Evolutionary conservation across 169 alveolate genomes (phyloP), one percentile per base, ranked within the genome.

Genomic region (Blepharisma undulans): DNA sequence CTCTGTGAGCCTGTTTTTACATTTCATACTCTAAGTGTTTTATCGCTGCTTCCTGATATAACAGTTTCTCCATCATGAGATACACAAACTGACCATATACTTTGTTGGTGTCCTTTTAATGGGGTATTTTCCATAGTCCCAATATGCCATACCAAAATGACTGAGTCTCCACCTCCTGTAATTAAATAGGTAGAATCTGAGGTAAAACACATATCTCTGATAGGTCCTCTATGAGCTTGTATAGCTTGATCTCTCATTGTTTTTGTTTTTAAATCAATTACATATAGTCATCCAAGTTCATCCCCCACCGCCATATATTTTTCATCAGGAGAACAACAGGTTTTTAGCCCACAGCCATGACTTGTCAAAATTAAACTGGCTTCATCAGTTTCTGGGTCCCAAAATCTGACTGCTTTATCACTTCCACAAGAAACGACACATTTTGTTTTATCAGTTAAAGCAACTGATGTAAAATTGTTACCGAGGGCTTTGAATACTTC

Each of bases 401-500:
- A 72, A 72, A 72, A 22, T 72, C 33, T 72, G 6, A 72, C 19
- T 10, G 29, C 80, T 72, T 72, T 72, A 72, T 72, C 80, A 72
- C 29, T 29, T 5, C 80, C 80, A 72, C 80, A 72, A 72, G 36
- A 25, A 48, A 48, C 14, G 66, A 48, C 66, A 48, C 66, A 48
- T 12, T 48, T 18, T 48, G 66, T 10, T 48, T 48, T 48, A 10
- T 12, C 21, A 18, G 66, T 48, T 10, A 48, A 48, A 48, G n/a
- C n/a, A n/a, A n/a, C 66, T 48, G 66, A 48, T 48, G 66, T 18
- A 48, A 82, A 34, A 7, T 60, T 33, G 36, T 82, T 82, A 7
- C 34, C 29, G 86, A 96, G 98, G 1, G 96, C 98, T 72, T 79
- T 80, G 61, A 94, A 93, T n/a, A 97, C 92, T 29, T 91, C 94